Base-by-base conservation (phyloP, 2,329 filamentous ascomycete genomes). In the Ophiosphaerella korrae region DNA sequence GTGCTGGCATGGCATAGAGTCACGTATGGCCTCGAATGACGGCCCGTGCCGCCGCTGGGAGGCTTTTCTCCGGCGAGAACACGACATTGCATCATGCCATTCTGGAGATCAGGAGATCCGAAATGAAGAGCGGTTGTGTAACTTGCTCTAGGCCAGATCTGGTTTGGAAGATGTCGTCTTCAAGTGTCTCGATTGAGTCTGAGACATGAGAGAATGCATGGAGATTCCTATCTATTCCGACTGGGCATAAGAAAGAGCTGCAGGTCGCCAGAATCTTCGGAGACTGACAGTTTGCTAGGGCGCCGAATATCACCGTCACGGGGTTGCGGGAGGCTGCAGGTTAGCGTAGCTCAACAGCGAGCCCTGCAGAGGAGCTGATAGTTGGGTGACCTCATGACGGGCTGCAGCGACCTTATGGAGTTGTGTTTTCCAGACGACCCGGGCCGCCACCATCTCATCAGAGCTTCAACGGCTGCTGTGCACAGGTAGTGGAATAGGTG, bases 291-390 rank as follows among this genome's bases (percentile, higher is more conserved):
- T 41, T 21, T 68, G 54, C 57, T 70, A 67, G 64, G 63, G 62
- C 52, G 60, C 58, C 58, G 55, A 53, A 48, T 57, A 60, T 66
- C 41, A 54, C 54, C 55, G 60, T 71, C 66, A 70, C 63, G 67
- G 64, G 62, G 54, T 60, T 42, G 52, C 70, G 70, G 70, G 69
- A 73, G 69, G 69, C 70, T 71, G 71, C 71, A 73, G 58, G 48
- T 45, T 53, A 46, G 59, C 66, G 66, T 65, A 55, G 48, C 62
- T 64, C 63, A 50, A 66, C 52, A 64, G 50, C 60, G 60, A 61
- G 63, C 60, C 52, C 63, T 68, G 67, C 63, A 68, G 64, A 43
- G 51, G 52, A 58, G 58, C 57, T 62, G 61, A 60, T 48, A 50
- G 62, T 66, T 64, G 62, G 62, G 67, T 72, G 63, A 70, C 63